Conservation (phyloP, 352 stramenopile species). For the Pythium apleroticum region DNA sequence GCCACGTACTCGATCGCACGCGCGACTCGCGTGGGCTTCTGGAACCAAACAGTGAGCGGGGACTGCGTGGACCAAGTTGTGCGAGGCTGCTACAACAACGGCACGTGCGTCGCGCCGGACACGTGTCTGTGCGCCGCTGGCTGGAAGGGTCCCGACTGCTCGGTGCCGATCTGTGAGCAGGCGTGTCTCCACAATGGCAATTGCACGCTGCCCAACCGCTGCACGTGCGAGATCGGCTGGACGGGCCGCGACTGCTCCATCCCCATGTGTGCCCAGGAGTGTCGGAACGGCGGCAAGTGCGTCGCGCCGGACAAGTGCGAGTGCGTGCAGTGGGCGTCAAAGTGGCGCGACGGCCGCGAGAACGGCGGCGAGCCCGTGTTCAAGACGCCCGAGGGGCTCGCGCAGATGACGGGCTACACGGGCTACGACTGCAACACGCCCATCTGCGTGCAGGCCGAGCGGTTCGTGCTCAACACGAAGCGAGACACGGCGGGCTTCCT, state of each 20-base stretch:
- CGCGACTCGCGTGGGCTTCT: conserved; percentile 53
- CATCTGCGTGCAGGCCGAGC: conserved; percentile 93
- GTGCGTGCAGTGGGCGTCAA: conserved; percentile 88
- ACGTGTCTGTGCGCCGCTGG: conserved; percentile 80
- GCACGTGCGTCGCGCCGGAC: conserved; percentile 89
- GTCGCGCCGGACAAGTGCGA: conserved; percentile 84
- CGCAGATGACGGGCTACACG: conserved; percentile 92
- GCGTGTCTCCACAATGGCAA: conserved; percentile 83
- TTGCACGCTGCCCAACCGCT: conserved; percentile 91
- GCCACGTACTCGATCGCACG: conserved; percentile 72
- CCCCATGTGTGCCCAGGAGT: conserved; percentile 91
- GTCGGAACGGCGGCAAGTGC: conserved; percentile 79
- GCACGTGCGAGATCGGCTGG: conserved; percentile 92
- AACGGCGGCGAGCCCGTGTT: conserved; percentile 91
- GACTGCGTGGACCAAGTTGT: conserved; percentile 92
- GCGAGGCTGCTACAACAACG: conserved; percentile 95
- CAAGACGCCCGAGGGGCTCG: conserved; percentile 85
- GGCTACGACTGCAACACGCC: conserved; percentile 96
- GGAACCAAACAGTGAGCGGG: conserved; percentile 49
- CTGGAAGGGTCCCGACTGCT: conserved; percentile 83
- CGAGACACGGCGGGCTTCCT: conserved; percentile 34
- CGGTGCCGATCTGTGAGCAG: conserved; percentile 69
- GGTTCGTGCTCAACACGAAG: conserved; percentile 89
- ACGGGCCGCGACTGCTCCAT: conserved; percentile 84
- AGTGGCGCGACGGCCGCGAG: conserved; percentile 90